These are phyloP conservation scores for Candida nitratophila DNA, from an alignment of 805 yeast genomes.

Conservation along the genomic window DNA sequence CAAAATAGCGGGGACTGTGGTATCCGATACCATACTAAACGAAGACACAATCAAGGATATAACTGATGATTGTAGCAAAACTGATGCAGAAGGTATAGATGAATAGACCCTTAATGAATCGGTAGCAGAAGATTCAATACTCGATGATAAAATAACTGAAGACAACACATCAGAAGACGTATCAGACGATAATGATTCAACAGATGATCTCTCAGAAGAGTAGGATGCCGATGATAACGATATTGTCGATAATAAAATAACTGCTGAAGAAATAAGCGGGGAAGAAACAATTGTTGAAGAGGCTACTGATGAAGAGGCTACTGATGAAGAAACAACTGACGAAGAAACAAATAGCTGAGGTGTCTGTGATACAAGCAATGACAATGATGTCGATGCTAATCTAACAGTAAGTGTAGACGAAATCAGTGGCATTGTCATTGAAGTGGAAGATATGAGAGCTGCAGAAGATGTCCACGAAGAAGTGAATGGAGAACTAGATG, in stretches of 20 bases:
- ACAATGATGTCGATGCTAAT: background rate
- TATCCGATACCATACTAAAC: too few relatives aligned
- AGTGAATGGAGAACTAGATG: too few relatives aligned
- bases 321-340: background rate
- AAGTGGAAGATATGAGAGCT: too few relatives aligned
- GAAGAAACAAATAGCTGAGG: background rate
- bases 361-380: background rate
- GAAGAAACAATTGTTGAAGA: slow-evolving; percentile 1
- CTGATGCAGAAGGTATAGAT: background rate
- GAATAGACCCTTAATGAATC: too few relatives aligned
- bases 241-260: too few relatives aligned
- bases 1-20: too few relatives aligned
- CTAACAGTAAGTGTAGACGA: too few relatives aligned
- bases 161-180: background rate
- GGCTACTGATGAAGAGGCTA: background rate
- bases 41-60: background rate
- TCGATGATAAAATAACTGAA: background rate
- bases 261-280: slow-evolving; percentile 1
- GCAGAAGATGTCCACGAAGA: too few relatives aligned
- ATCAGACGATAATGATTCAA: too few relatives aligned
- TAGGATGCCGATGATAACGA: too few relatives aligned
- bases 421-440: too few relatives aligned
- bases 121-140: background rate
- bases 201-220: too few relatives aligned
- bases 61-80: background rate